A percentile compares a stretch with the other conserved stretches of the same genome.
phyloP scores from a whole-genome alignment of 768 basidiomycete species.

The Russula emetica region DNA sequence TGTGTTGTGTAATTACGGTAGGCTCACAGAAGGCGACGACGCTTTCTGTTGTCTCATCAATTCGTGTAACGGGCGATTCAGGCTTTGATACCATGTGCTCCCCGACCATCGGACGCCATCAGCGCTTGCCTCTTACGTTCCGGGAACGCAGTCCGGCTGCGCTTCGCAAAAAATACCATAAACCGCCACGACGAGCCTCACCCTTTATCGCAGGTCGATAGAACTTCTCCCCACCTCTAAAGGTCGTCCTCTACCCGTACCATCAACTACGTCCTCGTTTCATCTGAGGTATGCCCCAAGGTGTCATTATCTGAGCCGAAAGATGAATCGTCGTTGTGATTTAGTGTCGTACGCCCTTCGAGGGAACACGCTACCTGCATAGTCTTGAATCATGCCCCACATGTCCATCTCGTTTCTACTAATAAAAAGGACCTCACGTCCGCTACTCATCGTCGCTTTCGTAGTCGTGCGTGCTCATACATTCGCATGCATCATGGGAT shows the following conservation, averaged over 20 bases:
- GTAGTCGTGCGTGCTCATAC: not conserved
- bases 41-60: too few relatives aligned
- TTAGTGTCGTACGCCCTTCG: not conserved
- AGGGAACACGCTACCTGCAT: not conserved
- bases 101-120: too few relatives aligned
- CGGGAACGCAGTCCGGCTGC: not conserved
- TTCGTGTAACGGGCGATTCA: too few relatives aligned
- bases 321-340: too few relatives aligned
- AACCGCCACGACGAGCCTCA: not conserved
- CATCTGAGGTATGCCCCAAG: not conserved
- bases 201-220: not conserved
- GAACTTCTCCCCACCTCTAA: not conserved
- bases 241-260: not conserved
- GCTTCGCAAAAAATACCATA: not conserved
- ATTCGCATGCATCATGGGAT: not conserved
- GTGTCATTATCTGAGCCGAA: not conserved
- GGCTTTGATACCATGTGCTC: too few relatives aligned
- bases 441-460: not conserved
- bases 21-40: too few relatives aligned
- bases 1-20: too few relatives aligned
- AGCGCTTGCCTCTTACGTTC: too few relatives aligned
- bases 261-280: not conserved
- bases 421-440: slow-evolving; percentile 3
- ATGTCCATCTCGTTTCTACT: not conserved
- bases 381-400: not conserved